phyloP scores from a whole-genome alignment of 306 rosid genomes.

The Cucumis cinereus region DNA sequence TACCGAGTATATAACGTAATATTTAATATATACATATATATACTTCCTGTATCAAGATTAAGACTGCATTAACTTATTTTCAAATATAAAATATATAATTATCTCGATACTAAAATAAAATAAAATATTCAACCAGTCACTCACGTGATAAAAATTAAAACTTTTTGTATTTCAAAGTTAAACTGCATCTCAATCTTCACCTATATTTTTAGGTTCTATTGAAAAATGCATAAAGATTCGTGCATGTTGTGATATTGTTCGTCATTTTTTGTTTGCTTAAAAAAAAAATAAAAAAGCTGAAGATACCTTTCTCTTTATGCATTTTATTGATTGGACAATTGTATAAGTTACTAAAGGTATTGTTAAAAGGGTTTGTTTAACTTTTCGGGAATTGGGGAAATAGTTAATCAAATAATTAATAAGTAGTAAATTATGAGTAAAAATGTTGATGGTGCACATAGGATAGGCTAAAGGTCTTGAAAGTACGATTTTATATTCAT shows the following conservation, averaged over 20 bases:
- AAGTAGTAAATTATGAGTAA: not conserved
- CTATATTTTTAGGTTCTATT: no score
- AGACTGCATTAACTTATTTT: not conserved
- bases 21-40: not conserved
- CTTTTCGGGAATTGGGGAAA: not conserved
- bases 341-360: no score
- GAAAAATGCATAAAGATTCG: no score
- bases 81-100: not conserved
- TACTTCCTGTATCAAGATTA: not conserved
- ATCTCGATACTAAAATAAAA: no score
- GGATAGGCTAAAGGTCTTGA: not conserved
- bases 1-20: not conserved
- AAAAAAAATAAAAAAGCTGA: no score
- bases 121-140: no score
- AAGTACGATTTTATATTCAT: slow-evolving; percentile 11
- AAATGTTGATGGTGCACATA: not conserved
- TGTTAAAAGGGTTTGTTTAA: no score
- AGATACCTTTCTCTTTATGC: no score
- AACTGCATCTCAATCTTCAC: no score
- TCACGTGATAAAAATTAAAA: not conserved
- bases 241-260: no score
- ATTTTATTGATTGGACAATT: no score
- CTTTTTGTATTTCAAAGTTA: not conserved
- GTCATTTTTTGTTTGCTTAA: no score
- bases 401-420: not conserved